These are phyloP conservation scores for Amanita muscaria DNA, from an alignment of 768 basidiomycete genomes.

Conservation along the genomic window DNA sequence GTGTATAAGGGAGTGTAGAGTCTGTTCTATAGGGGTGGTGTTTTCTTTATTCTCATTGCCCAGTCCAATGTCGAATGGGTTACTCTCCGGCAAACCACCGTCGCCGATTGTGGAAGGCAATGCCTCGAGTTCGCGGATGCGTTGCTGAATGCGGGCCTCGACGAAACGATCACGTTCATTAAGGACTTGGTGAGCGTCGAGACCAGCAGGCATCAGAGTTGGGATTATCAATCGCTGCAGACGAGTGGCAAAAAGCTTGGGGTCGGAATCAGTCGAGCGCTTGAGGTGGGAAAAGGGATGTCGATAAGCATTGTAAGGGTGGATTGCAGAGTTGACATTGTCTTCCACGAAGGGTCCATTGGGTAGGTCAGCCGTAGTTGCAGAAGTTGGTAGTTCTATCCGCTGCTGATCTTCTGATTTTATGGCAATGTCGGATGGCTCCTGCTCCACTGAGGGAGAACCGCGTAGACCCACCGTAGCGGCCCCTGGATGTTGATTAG, in stretches of 20 bases:
- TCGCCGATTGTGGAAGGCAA: constrained; percentile 77
- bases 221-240: constrained; percentile 80
- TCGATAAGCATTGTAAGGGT: constrained; percentile 86
- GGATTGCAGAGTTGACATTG: constrained; percentile 70
- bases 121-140: constrained; percentile 77
- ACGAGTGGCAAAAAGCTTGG: constrained; percentile 57
- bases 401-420: constrained; percentile 46
- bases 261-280: constrained; percentile 51
- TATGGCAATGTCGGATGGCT: constrained; percentile 12
- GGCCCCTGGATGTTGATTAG: constrained; percentile 9
- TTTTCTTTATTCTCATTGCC: constrained; percentile 38
- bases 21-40: constrained; percentile 15
- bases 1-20: constrained; percentile 33
- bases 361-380: constrained; percentile 53
- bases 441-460: constrained; percentile 1
- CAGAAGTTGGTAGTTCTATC: neutral
- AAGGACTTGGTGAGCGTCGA: constrained; percentile 87
- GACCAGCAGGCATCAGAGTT: constrained; percentile 80
- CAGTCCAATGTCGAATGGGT: constrained; percentile 35
- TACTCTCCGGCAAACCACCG: constrained; percentile 24
- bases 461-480: neutral
- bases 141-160: constrained; percentile 81
- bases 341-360: constrained; percentile 75
- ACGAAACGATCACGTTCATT: constrained; percentile 90
- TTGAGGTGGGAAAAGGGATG: constrained; percentile 80